Conservation (phyloP, 768 basidiomycete genomes). For the Suillus hirtellus region DNA sequence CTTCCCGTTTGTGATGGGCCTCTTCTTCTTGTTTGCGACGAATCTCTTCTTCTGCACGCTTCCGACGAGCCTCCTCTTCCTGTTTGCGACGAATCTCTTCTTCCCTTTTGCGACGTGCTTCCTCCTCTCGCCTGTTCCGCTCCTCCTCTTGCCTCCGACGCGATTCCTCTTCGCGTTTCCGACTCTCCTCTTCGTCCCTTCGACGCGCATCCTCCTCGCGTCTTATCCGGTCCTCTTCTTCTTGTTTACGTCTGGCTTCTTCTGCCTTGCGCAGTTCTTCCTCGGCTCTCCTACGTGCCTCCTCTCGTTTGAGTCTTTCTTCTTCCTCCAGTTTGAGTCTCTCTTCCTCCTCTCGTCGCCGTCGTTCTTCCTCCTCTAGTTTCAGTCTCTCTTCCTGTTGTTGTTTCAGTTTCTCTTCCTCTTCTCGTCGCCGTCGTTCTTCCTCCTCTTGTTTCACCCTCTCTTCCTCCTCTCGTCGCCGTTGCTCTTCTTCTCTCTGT, state of each 20-base stretch:
- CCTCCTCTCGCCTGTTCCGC: slow-evolving; percentile 33
- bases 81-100: slow-evolving; percentile 38
- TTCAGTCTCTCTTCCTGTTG: slow-evolving; percentile 18
- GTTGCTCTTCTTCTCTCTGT: slow-evolving; percentile 27
- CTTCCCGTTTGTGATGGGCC: slow-evolving; percentile 32
- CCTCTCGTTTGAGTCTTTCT: slow-evolving; percentile 43
- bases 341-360: too few relatives aligned
- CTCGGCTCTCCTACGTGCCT: slow-evolving; percentile 37
- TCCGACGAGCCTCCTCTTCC: slow-evolving; percentile 43
- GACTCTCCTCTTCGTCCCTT: slow-evolving; percentile 32
- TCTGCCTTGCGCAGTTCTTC: slow-evolving; percentile 28
- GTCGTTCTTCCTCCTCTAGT: too few relatives aligned
- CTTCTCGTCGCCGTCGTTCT: too few relatives aligned
- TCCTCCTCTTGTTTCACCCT: not conserved
- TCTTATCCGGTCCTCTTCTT: slow-evolving; percentile 38
- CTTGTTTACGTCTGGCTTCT: slow-evolving; percentile 26
- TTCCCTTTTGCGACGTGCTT: slow-evolving; percentile 50
- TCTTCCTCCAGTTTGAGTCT: slow-evolving; percentile 15
- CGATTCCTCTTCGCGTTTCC: slow-evolving; percentile 43
- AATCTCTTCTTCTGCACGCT: slow-evolving; percentile 43
- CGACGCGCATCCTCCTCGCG: slow-evolving; percentile 26
- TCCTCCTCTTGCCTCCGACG: slow-evolving; percentile 36
- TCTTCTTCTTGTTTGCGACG: slow-evolving; percentile 39
- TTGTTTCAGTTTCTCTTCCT: slow-evolving; percentile 12
- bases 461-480: slow-evolving; percentile 41